Evolutionary conservation across 1,139 yeast genomes (phyloP).

Genomic region (Yarrowia galli): DNA sequence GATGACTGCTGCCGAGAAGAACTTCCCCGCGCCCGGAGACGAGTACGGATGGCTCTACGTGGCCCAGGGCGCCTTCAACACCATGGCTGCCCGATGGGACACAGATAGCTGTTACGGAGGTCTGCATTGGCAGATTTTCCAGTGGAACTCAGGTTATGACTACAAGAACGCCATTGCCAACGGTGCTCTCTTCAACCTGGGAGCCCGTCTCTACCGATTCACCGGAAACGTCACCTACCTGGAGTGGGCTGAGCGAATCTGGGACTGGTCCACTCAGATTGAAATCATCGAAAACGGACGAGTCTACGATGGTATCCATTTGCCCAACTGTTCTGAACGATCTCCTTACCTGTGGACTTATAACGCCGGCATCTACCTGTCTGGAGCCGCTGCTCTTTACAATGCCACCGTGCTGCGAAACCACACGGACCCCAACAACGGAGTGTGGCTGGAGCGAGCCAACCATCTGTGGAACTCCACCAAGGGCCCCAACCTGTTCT

Average conservation of each 20-base stretch:
- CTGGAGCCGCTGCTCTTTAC: slow-evolving; percentile 77
- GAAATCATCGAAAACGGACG: slow-evolving; percentile 56
- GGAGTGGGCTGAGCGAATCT: slow-evolving; percentile 69
- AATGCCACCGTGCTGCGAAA: slow-evolving; percentile 58
- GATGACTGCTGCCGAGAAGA: slow-evolving; percentile 83
- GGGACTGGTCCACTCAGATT: slow-evolving; percentile 70
- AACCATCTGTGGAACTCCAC: slow-evolving; percentile 61
- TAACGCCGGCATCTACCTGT: slow-evolving; percentile 74
- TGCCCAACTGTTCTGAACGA: slow-evolving; percentile 63
- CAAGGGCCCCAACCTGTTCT: slow-evolving; percentile 46
- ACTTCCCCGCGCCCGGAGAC: slow-evolving; percentile 68
- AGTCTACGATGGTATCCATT: slow-evolving; percentile 77
- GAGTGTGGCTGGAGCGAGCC: slow-evolving; percentile 64
- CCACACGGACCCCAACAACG: slow-evolving; percentile 49
- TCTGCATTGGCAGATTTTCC: slow-evolving; percentile 83
- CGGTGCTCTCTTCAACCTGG: slow-evolving; percentile 77
- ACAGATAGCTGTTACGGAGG: slow-evolving; percentile 71
- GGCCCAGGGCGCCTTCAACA: slow-evolving; percentile 77
- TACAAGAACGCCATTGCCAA: slow-evolving; percentile 82
- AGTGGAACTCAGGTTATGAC: slow-evolving; percentile 76
- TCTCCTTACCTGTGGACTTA: slow-evolving; percentile 73
- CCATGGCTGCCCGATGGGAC: slow-evolving; percentile 83
- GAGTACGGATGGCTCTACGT: slow-evolving; percentile 67
- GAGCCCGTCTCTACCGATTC: slow-evolving; percentile 78
- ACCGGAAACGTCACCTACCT: slow-evolving; percentile 68